Evolutionary conservation across 2,329 filamentous ascomycete species (phyloP).

Genomic region (Microdochium nivale): DNA sequence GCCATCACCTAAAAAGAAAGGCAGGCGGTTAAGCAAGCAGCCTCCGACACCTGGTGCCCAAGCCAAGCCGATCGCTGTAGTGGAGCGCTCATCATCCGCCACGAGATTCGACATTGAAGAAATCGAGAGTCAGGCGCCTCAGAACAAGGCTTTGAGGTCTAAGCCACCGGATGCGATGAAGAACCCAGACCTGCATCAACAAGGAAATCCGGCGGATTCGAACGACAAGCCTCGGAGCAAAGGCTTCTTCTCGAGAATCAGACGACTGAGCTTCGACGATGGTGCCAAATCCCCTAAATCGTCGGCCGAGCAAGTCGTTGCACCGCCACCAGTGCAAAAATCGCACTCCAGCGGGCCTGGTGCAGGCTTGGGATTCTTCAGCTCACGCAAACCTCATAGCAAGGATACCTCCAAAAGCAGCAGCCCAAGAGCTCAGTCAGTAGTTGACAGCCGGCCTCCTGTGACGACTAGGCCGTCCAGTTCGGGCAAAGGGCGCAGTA

Average conservation of each 20-base stretch:
- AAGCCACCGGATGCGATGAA: constrained; percentile 10
- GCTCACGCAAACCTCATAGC: constrained; percentile 12
- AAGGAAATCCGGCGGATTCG: constrained; percentile 2
- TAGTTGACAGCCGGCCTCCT: background rate
- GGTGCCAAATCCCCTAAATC: constrained; percentile 16
- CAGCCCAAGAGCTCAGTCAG: background rate
- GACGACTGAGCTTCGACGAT: background rate
- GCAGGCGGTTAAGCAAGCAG: constrained; percentile 29
- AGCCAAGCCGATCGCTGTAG: constrained; percentile 14
- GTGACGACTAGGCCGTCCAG: background rate
- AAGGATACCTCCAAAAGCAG: background rate
- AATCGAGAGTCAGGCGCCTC: background rate
- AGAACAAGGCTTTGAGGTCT: constrained; percentile 5
- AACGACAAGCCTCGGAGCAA: constrained; percentile 17
- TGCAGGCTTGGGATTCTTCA: constrained; percentile 9
- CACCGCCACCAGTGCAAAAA: constrained; percentile 9
- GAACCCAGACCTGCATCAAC: constrained; percentile 3
- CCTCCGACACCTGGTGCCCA: constrained; percentile 6
- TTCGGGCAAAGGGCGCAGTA: background rate
- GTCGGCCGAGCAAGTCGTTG: constrained; percentile 9
- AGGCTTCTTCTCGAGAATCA: constrained; percentile 19
- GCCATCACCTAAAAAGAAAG: constrained; percentile 27
- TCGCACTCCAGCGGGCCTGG: constrained; percentile 4
- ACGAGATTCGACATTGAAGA: constrained; percentile 13
- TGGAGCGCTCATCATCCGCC: constrained; percentile 16